A percentile compares a stretch with the other conserved stretches of the same genome.
Conservation (phyloP, 768 basidiomycete genomes). For the Suillus decipiens region DNA sequence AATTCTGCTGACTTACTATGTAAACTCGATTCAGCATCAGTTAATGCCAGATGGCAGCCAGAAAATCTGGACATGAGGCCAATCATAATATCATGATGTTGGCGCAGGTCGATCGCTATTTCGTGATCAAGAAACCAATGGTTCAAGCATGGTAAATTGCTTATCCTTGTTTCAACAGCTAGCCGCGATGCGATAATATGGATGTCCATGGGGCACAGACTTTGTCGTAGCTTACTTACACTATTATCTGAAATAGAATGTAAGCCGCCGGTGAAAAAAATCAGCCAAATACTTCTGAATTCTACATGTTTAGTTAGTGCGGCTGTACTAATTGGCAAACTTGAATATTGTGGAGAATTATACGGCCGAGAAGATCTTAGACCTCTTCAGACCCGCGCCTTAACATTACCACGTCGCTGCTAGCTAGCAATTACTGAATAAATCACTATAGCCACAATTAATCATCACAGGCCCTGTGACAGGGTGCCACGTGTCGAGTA, state of each 20-base stretch:
- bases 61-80: not conserved
- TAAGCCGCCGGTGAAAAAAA: not conserved
- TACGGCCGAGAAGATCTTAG: not conserved
- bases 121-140: not conserved
- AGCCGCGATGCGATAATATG: not conserved
- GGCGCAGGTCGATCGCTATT: not conserved
- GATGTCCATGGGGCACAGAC: not conserved
- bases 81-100: not conserved
- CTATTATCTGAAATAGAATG: not conserved
- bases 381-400: slow-evolving; percentile 1
- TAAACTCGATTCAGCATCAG: not conserved
- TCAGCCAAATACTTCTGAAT: not conserved
- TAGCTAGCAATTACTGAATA: slow-evolving; percentile 1
- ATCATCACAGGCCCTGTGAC: not conserved
- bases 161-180: not conserved
- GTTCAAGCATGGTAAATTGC: not conserved
- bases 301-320: not conserved
- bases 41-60: not conserved
- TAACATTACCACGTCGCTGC: slow-evolving; percentile 2
- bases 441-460: not conserved
- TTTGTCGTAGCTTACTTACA: not conserved
- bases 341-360: not conserved
- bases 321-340: not conserved
- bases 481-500: slow-evolving; percentile 1
- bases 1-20: not conserved